These are phyloP conservation scores for Ascochyta rabiei DNA, from an alignment of 2,329 filamentous ascomycete species.

Conservation along the genomic window DNA sequence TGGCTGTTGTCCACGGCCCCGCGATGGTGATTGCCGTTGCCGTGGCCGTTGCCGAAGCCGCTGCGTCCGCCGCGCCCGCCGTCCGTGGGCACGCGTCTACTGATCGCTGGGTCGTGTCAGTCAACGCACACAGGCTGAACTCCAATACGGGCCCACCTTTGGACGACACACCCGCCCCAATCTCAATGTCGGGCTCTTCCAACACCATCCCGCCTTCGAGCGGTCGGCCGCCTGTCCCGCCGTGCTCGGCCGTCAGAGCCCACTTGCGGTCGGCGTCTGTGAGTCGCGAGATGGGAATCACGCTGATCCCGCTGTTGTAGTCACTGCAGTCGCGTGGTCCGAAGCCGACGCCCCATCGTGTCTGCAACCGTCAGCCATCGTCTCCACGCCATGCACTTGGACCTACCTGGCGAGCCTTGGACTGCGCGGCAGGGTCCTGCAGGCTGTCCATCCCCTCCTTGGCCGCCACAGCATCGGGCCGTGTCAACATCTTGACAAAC, in stretches of 20 bases:
- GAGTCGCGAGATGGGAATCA: slow-evolving; percentile 89
- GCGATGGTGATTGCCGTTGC: neutral
- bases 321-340: slow-evolving; percentile 97
- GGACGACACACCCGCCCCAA: slow-evolving; percentile 93
- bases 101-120: slow-evolving; percentile 40
- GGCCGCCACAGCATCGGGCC: slow-evolving; percentile 80
- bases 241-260: slow-evolving; percentile 92
- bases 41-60: slow-evolving; percentile 8
- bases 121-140: neutral
- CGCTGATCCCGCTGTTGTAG: slow-evolving; percentile 87
- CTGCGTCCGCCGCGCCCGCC: slow-evolving; percentile 32
- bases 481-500: slow-evolving; percentile 97
- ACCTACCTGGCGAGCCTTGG: slow-evolving; percentile 58
- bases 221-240: slow-evolving; percentile 82
- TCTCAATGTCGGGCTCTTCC: slow-evolving; percentile 98
- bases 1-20: slow-evolving; percentile 29
- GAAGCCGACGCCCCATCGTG: slow-evolving; percentile 96
- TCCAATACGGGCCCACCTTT: slow-evolving; percentile 63
- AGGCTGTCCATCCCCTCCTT: slow-evolving; percentile 87
- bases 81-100: slow-evolving; percentile 44
- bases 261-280: slow-evolving; percentile 97
- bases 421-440: slow-evolving; percentile 72
- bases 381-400: neutral
- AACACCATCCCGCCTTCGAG: slow-evolving; percentile 87
- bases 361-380: slow-evolving; percentile 59